Evolutionary conservation across 306 rosid species (phyloP), one percentile per base, ranked within the genome.

Genomic region (Mimosa bimucronata): DNA sequence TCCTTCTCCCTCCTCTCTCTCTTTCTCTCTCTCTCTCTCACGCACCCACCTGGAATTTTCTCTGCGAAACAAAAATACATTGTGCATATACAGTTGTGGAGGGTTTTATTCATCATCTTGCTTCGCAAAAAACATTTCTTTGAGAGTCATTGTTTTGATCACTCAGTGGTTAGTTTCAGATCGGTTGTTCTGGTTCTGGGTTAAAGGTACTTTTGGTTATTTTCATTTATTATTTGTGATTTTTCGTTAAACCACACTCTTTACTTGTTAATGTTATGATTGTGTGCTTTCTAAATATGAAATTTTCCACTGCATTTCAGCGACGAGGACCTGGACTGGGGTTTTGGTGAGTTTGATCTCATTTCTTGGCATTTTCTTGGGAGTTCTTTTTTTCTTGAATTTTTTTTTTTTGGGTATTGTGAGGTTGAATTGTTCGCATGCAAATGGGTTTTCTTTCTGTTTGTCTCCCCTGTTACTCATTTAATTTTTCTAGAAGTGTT

Each of bases 391-490:
- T 34, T 3, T 57, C 57, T 50, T 58, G 60, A 2, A 23, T 60
- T 25, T 21, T 70, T 75, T 62, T 3, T 66, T 50, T 34, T 64
- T 79, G 12, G 26, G 62, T 26, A 5, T 3, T 66, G 64, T 48
- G 76, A 53, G 71, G 79, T 53, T 85, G 75, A 85, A 40, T 13
- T 48, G 37, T 28, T 82, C 82, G 79, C 88, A 85, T 85, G 88
- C 88, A 85, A 19, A 40, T 69, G 73, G 45, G 58, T 85, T 58
- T 30, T 44, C 66, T 69, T 53, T 38, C 30, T 77, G 9, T 19
- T 44, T 37, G 0, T 26, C 5, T 31, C 45, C 62, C 21, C 26
- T 28, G 21, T 50, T 74, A 23, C 46, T 69, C 53, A 15, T 25
- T 44, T 26, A n/a, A 9, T 28, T 14, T 41, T 41, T 76, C 14